Base-by-base conservation (phyloP, 345 rosid genomes). In the Limnanthes douglasii region DNA sequence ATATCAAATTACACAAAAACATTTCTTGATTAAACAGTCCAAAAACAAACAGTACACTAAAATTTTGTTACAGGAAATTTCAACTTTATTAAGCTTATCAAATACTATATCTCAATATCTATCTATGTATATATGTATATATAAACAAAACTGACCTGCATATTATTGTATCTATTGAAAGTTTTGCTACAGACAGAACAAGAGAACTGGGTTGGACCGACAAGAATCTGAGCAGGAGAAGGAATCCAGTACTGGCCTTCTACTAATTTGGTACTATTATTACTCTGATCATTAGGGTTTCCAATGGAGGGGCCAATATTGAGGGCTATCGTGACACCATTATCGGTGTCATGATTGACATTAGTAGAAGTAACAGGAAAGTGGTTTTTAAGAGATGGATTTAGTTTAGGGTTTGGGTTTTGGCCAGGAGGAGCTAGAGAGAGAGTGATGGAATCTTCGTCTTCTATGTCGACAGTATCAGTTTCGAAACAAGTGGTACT, bases 171-270 rank as follows among this genome's bases (percentile, higher is more conserved):
- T 56, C 96, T 56, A 50, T 77, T 85, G 70, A 85, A 85, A 16
- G 86, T 71, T 49, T 74, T 85, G 59, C 57, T 57, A 70, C 96
- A 85, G 61, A 85, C 86, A 43, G 80, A 22, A 56, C 96, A 85
- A 60, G 96, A 65, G 70, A 80, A 85, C 69, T 80, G 96, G 20
- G 94, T 65, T 2, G 96, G 93, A n/a, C 96, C 96, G 15, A 72
- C 90, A 22, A 85, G 86, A 53, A 80, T 77, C 70, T 85, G 83
- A 3, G 82, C 72, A 4, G 85, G 78, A 0, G 96, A 63, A 41
- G 94, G 96, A 43, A 80, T 77, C 96, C 96, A 80, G 64, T 73
- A 77, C 53, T 71, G 72, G 18, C 78, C 80, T 27, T 31, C 45
- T 42, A 18, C 8, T 8, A 13, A 7, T 3, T 11, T 18, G 8